Evolutionary conservation across 176 grass and related monocot species (phyloP).

Genomic region (Carex pumila): DNA sequence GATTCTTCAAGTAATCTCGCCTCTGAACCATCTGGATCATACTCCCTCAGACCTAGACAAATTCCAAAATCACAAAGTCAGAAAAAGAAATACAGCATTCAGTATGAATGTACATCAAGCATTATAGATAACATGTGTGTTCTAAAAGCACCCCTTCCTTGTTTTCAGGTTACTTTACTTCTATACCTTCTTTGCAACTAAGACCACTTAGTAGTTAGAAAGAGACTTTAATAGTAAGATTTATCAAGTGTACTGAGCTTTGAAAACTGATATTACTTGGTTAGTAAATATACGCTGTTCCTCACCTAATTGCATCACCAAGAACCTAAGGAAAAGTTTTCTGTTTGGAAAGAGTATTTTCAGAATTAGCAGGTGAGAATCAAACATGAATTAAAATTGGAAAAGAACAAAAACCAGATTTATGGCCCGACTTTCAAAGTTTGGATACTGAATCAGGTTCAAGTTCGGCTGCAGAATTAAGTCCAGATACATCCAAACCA

Average conservation of each 20-base stretch:
- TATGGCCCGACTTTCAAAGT: neutral
- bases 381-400: neutral
- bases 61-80: constrained; percentile 4
- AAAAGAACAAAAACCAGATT: neutral
- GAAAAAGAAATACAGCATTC: constrained; percentile 2
- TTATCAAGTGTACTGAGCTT: neutral
- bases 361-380: neutral
- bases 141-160: neutral
- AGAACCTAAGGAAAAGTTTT: neutral
- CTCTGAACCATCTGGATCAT: constrained; percentile 70
- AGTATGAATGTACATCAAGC: neutral
- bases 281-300: neutral
- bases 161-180: neutral
- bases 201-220: neutral
- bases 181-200: neutral
- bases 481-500: neutral
- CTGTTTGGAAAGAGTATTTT: neutral
- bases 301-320: neutral
- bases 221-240: neutral
- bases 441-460: neutral
- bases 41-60: constrained; percentile 58
- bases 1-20: constrained; percentile 54
- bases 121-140: neutral
- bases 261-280: neutral
- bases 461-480: neutral